These are phyloP conservation scores for Chrysanthemum makinoi DNA, from an alignment of 129 eudicot genomes.

Conservation along the genomic window DNA sequence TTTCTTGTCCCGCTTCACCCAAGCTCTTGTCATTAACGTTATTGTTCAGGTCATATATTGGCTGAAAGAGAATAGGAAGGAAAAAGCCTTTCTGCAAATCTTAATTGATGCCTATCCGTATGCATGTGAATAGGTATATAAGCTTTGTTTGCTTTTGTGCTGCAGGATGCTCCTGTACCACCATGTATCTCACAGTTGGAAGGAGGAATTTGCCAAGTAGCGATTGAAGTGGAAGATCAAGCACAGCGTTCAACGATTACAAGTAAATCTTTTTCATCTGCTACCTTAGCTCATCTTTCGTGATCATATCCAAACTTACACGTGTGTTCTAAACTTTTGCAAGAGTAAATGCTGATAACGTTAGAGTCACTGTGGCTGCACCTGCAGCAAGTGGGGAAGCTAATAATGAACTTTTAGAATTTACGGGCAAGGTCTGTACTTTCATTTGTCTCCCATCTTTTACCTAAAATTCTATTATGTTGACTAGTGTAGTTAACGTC, in stretches of 20 bases:
- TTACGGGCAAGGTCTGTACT: conserved; percentile 71
- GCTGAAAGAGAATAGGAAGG: too few species aligned
- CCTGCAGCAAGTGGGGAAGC: conserved; percentile 99
- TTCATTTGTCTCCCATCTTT: neutral
- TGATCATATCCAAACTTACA: conserved; percentile 1
- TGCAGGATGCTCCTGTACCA: conserved; percentile 39
- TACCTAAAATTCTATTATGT: neutral
- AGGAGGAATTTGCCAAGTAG: conserved; percentile 97
- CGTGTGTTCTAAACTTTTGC: conserved; percentile 23
- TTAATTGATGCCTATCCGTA: neutral
- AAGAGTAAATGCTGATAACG: conserved; percentile 99
- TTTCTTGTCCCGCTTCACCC: too few species aligned
- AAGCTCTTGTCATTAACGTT: too few species aligned
- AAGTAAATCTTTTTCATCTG: conserved; percentile 44
- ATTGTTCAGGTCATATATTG: too few species aligned
- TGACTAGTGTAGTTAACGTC: conserved; percentile 10
- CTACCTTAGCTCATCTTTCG: neutral
- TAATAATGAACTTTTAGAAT: conserved; percentile 86
- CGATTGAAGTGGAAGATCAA: conserved; percentile 97
- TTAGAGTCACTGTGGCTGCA: conserved; percentile 91
- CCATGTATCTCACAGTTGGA: conserved; percentile 96
- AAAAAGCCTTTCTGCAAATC: neutral
- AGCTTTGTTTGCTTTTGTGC: neutral
- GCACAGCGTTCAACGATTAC: conserved; percentile 93
- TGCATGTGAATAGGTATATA: neutral